These are phyloP conservation scores for Pholiota microspora DNA, from an alignment of 768 basidiomycete species.

Conservation along the genomic window DNA sequence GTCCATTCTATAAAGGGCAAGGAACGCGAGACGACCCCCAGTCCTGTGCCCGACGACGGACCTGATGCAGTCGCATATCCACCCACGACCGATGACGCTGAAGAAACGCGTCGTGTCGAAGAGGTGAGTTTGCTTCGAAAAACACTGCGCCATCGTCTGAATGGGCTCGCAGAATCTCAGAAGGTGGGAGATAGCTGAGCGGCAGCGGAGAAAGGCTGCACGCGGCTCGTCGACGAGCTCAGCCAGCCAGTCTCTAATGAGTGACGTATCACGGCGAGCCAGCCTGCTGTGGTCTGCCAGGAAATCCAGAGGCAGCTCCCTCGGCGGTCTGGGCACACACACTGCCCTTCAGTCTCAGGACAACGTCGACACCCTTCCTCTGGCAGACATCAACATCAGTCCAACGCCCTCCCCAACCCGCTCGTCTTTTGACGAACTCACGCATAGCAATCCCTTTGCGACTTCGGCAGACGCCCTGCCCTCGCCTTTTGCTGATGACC, in stretches of 20 bases:
- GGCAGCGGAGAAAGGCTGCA: slow-evolving; percentile 69
- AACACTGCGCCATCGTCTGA: slow-evolving; percentile 7
- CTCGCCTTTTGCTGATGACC: slow-evolving; percentile 51
- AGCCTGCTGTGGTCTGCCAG: slow-evolving; percentile 53
- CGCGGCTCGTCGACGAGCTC: slow-evolving; percentile 47
- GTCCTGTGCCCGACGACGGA: slow-evolving; percentile 24
- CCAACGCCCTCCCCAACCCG: slow-evolving; percentile 39
- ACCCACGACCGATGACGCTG: slow-evolving; percentile 61
- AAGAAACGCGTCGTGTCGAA: slow-evolving; percentile 66
- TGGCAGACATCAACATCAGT: slow-evolving; percentile 48
- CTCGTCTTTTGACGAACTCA: slow-evolving; percentile 20
- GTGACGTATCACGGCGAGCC: slow-evolving; percentile 57
- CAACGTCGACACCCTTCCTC: slow-evolving; percentile 50
- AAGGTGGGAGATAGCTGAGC: slow-evolving; percentile 77
- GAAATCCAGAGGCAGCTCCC: slow-evolving; percentile 30
- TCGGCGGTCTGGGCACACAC: slow-evolving; percentile 36
- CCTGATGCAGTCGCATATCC: slow-evolving; percentile 48
- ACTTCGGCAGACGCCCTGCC: slow-evolving; percentile 37
- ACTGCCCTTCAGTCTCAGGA: slow-evolving; percentile 50
- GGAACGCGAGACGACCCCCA: slow-evolving; percentile 26
- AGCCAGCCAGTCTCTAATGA: slow-evolving; percentile 45
- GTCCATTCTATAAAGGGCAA: slow-evolving; percentile 28
- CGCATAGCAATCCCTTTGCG: slow-evolving; percentile 44
- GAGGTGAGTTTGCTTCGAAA: slow-evolving; percentile 47
- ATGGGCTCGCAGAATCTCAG: slow-evolving; percentile 55